phyloP scores from a whole-genome alignment of 257 asterid genomes.

The Lycium ferocissimum region DNA sequence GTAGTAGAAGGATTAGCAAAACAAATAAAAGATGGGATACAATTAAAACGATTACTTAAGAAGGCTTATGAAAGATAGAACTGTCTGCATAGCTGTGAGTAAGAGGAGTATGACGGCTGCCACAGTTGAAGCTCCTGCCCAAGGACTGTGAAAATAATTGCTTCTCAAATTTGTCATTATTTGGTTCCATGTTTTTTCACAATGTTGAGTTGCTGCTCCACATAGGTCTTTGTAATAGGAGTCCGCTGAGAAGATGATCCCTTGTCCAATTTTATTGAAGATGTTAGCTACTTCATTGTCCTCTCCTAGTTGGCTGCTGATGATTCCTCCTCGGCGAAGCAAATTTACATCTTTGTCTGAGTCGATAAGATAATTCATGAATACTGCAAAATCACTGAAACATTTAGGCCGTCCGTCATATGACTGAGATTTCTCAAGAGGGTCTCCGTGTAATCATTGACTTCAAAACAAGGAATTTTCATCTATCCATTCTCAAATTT shows the following conservation, averaged over 20 bases:
- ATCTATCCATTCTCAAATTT: too few relatives aligned
- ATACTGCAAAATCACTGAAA: constrained; percentile 25
- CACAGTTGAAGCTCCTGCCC: constrained; percentile 40
- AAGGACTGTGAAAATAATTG: constrained; percentile 40
- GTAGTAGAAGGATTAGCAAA: neutral
- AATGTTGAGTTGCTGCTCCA: neutral
- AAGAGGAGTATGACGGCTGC: too few relatives aligned
- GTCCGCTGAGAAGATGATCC: too few relatives aligned
- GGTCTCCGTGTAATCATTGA: too few relatives aligned
- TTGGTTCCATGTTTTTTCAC: constrained; percentile 25
- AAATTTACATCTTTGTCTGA: constrained; percentile 31
- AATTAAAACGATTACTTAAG: neutral
- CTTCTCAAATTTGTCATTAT: constrained; percentile 37
- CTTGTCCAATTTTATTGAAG: constrained; percentile 26
- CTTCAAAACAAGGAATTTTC: too few relatives aligned
- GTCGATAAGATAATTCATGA: constrained; percentile 33
- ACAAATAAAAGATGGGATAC: neutral
- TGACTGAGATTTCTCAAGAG: neutral
- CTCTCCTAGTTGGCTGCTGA: neutral
- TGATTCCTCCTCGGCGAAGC: constrained; percentile 20
- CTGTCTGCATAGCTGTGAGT: too few relatives aligned
- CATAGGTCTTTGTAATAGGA: constrained; percentile 14
- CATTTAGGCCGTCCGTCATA: neutral
- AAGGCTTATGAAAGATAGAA: too few relatives aligned
- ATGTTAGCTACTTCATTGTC: constrained; percentile 11